Conservation (phyloP, 805 yeast genomes). For the Blastobotrys mokoenaii region DNA sequence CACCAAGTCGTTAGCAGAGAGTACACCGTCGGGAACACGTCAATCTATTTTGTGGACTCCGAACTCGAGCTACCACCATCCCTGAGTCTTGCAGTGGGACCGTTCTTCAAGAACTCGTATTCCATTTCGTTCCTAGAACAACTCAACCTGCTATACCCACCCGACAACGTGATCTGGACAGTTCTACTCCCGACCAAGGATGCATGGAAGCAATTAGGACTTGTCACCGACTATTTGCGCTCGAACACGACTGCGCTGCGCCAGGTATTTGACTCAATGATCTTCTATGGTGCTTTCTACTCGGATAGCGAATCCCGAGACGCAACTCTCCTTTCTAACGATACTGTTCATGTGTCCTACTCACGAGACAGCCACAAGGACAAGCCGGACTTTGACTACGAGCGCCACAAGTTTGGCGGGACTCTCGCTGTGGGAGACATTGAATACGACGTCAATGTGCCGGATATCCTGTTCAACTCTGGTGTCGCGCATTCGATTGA, state of each 20-base stretch:
- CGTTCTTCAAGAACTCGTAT: constrained; percentile 53
- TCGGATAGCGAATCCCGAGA: constrained; percentile 42
- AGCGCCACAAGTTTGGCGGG: constrained; percentile 14
- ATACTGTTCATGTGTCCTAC: not conserved
- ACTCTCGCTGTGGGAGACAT: constrained; percentile 11
- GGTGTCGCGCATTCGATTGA: constrained; percentile 77
- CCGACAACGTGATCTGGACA: constrained; percentile 60
- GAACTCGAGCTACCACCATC: constrained; percentile 56
- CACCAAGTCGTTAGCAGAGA: constrained; percentile 40
- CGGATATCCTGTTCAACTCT: constrained; percentile 68
- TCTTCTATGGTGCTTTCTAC: constrained; percentile 59
- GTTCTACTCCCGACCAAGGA: constrained; percentile 67
- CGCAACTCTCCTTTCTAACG: constrained; percentile 18
- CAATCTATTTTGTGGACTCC: constrained; percentile 57
- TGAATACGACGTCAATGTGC: constrained; percentile 25
- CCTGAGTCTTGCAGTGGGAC: constrained; percentile 57
- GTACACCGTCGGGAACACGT: constrained; percentile 48
- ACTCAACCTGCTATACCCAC: constrained; percentile 43
- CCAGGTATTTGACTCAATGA: constrained; percentile 46
- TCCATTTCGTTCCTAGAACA: constrained; percentile 51
- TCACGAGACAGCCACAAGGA: not conserved
- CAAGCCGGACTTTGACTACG: too few relatives aligned
- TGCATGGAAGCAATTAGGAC: constrained; percentile 59
- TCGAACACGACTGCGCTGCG: constrained; percentile 43
- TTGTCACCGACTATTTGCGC: constrained; percentile 52